Percentiles rank a stretch among this genome's conserved stretches.
These are phyloP conservation scores for Zygoascus bituminiphila DNA, from an alignment of 805 yeast genomes.

Conservation along the genomic window DNA sequence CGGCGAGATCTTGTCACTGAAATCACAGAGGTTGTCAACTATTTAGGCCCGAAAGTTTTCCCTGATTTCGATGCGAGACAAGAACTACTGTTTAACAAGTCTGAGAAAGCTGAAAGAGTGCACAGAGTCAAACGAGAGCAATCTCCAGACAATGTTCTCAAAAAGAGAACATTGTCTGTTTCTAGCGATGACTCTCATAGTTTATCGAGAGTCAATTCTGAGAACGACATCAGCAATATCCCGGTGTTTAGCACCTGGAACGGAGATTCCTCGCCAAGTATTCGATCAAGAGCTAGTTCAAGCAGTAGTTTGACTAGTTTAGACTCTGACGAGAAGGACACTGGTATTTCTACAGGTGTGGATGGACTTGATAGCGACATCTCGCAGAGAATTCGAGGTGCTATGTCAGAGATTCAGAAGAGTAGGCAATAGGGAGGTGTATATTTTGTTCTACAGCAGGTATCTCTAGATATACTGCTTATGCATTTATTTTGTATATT, in stretches of 20 bases:
- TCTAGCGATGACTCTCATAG: conserved; percentile 46
- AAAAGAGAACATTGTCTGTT: conserved; percentile 5
- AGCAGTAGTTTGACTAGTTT: conserved; percentile 2
- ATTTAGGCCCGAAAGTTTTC: conserved; percentile 73
- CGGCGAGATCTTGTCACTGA: conserved; percentile 58
- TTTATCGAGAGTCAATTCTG: conserved; percentile 53
- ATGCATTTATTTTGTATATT: not conserved
- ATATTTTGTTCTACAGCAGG: no score
- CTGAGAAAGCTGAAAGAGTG: not conserved
- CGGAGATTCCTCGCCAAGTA: not conserved
- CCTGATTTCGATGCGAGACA: conserved; percentile 51
- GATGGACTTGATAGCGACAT: conserved; percentile 18
- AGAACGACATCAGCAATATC: conserved; percentile 52
- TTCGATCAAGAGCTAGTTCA: conserved; percentile 1
- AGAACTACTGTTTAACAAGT: conserved; percentile 11
- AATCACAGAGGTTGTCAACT: conserved; percentile 72
- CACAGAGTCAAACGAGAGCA: conserved; percentile 2
- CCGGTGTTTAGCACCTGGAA: conserved; percentile 48
- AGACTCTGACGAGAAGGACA: conserved; percentile 1
- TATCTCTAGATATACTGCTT: no score
- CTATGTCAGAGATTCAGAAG: conserved; percentile 16
- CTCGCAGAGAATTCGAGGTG: conserved; percentile 19
- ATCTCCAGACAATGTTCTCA: conserved; percentile 8
- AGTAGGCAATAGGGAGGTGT: not conserved
- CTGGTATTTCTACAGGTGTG: conserved; percentile 9